These are phyloP conservation scores for Plasmopara viticola DNA, from an alignment of 352 stramenopile genomes.

Conservation along the genomic window DNA sequence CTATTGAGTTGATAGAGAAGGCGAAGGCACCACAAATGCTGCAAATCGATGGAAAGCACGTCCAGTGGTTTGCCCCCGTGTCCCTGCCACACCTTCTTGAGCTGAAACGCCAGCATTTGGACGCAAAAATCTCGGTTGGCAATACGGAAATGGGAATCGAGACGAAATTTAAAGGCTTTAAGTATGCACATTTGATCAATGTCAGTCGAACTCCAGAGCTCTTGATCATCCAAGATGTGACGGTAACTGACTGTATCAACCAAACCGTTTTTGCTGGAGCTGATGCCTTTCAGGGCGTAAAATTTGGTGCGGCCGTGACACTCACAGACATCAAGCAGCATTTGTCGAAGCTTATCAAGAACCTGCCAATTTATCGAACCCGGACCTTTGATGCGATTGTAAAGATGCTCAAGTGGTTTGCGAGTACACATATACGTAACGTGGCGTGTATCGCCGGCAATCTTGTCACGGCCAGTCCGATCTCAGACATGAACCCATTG, in stretches of 20 bases:
- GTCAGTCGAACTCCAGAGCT: conserved; percentile 68
- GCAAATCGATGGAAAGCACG: conserved; percentile 53
- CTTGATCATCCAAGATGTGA: conserved; percentile 36
- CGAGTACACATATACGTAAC: conserved; percentile 96
- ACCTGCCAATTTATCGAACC: conserved; percentile 35
- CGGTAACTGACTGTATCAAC: conserved; percentile 41
- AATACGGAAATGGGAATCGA: conserved; percentile 97
- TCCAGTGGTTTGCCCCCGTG: conserved; percentile 91
- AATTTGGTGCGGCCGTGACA: conserved; percentile 76
- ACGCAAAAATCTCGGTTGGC: conserved; percentile 91
- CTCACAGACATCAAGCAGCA: conserved; percentile 68
- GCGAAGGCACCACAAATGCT: conserved; percentile 44
- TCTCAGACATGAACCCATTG: conserved; percentile 97
- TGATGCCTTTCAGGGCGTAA: conserved; percentile 51
- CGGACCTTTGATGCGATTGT: conserved; percentile 52
- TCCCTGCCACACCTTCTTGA: conserved; percentile 85
- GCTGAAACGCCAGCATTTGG: conserved; percentile 76
- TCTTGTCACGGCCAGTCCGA: conserved; percentile 94
- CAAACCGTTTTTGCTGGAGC: conserved; percentile 34
- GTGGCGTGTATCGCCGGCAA: conserved; percentile 94
- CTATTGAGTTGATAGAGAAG: conserved; percentile 56
- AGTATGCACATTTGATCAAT: conserved; percentile 65
- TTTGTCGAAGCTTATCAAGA: conserved; percentile 33
- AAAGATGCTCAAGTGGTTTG: conserved; percentile 96
- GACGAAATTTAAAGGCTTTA: conserved; percentile 90